phyloP scores from a whole-genome alignment of 2,329 filamentous ascomycete species.

The Aspergillus flavus region DNA sequence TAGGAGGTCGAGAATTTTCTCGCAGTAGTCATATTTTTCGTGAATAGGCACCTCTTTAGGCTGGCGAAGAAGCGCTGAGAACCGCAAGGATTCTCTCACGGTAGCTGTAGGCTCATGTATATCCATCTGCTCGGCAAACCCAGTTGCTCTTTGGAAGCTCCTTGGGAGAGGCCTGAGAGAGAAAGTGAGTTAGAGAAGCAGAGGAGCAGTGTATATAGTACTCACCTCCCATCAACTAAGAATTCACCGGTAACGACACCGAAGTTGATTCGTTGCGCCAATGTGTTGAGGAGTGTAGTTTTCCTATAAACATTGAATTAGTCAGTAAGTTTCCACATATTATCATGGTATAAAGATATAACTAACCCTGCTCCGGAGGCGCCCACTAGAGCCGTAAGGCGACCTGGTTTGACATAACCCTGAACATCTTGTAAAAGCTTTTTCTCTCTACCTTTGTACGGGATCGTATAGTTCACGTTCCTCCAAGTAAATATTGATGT shows the following conservation, averaged over 20 bases:
- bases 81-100: conserved; percentile 66
- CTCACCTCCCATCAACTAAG: conserved; percentile 49
- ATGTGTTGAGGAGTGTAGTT: conserved; percentile 51
- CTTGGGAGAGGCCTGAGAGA: conserved; percentile 40
- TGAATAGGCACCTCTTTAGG: conserved; percentile 57
- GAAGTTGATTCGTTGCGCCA: conserved; percentile 50
- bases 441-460: conserved; percentile 45
- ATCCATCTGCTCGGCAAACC: conserved; percentile 66
- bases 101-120: conserved; percentile 68
- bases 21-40: conserved; percentile 70
- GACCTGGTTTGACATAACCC: conserved; percentile 75
- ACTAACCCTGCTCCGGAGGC: conserved; percentile 60
- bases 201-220: neutral
- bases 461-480: conserved; percentile 72
- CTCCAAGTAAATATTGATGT: conserved; percentile 84
- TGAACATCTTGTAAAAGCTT: conserved; percentile 62
- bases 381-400: conserved; percentile 79
- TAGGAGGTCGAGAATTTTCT: conserved; percentile 68
- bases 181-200: neutral
- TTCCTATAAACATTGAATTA: conserved; percentile 37
- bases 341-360: neutral
- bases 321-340: neutral
- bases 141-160: conserved; percentile 57
- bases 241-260: conserved; percentile 49
- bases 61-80: conserved; percentile 67